These are phyloP conservation scores for Clavispora vitiphila DNA, from an alignment of 805 yeast genomes.

Conservation along the genomic window DNA sequence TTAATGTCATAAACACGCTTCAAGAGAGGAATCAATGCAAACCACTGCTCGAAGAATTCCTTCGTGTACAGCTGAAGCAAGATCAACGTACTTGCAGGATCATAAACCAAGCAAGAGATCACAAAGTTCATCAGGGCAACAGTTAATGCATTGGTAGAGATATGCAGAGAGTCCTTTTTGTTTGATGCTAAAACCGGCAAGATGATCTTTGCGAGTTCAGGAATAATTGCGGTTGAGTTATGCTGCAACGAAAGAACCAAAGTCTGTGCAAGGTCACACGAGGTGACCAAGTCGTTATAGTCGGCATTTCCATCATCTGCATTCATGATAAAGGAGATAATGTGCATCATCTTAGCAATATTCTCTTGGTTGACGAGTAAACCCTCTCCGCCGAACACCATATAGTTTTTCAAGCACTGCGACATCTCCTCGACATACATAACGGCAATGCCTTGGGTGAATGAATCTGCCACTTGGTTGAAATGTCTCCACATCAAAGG, in stretches of 20 bases:
- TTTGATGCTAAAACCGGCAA: constrained; percentile 28
- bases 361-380: constrained; percentile 37
- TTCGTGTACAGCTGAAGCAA: constrained; percentile 39
- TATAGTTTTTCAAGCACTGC: constrained; percentile 69
- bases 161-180: constrained; percentile 23
- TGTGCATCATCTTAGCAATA: constrained; percentile 44
- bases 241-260: constrained; percentile 55
- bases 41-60: constrained; percentile 62
- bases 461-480: constrained; percentile 35
- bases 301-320: constrained; percentile 45
- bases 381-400: constrained; percentile 49
- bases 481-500: constrained; percentile 75
- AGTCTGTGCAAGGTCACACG: constrained; percentile 61
- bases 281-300: constrained; percentile 50
- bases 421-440: constrained; percentile 70
- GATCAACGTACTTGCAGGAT: constrained; percentile 49
- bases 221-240: constrained; percentile 41
- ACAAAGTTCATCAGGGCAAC: constrained; percentile 57
- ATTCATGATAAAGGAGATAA: constrained; percentile 43
- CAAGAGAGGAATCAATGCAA: constrained; percentile 47
- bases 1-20: constrained; percentile 79
- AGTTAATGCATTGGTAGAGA: constrained; percentile 33
- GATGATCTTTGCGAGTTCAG: constrained; percentile 41
- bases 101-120: constrained; percentile 58
- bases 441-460: constrained; percentile 47